Conservation (phyloP, 371 early-diverging fungal species). For the Cokeromyces recurvatus region DNA sequence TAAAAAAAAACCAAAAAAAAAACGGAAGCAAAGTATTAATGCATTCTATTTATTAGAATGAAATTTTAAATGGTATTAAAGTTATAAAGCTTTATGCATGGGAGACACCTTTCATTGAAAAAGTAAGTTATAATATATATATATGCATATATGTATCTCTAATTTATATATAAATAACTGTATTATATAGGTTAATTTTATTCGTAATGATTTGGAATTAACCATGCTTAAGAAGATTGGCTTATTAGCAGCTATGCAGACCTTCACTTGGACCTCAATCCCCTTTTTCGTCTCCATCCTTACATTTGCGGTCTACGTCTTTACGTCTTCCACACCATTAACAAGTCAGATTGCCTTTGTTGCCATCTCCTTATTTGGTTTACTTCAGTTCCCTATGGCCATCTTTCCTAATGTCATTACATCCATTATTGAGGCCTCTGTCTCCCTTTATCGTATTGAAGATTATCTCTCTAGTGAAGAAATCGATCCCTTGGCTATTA, state of each 20-base stretch:
- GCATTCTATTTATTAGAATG: slow-evolving; percentile 29
- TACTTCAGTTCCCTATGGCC: slow-evolving; percentile 78
- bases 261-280: slow-evolving; percentile 59
- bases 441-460: slow-evolving; percentile 66
- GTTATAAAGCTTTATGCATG: slow-evolving; percentile 48
- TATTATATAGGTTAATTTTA: slow-evolving; percentile 39
- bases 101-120: slow-evolving; percentile 25
- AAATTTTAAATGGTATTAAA: slow-evolving; percentile 42
- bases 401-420: slow-evolving; percentile 50
- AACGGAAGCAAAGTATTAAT: too few species aligned
- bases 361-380: slow-evolving; percentile 79
- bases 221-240: slow-evolving; percentile 64
- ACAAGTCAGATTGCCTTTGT: slow-evolving; percentile 71
- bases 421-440: slow-evolving; percentile 67
- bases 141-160: too few species aligned
- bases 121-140: slow-evolving; percentile 9
- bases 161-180: too few species aligned
- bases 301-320: slow-evolving; percentile 68
- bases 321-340: slow-evolving; percentile 45
- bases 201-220: slow-evolving; percentile 66
- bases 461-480: slow-evolving; percentile 68
- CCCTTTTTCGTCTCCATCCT: slow-evolving; percentile 79
- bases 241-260: slow-evolving; percentile 38
- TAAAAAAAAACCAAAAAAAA: too few species aligned
- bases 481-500: slow-evolving; percentile 56